Conservation (phyloP, 305 asterid species). For the Rubia balearica region DNA sequence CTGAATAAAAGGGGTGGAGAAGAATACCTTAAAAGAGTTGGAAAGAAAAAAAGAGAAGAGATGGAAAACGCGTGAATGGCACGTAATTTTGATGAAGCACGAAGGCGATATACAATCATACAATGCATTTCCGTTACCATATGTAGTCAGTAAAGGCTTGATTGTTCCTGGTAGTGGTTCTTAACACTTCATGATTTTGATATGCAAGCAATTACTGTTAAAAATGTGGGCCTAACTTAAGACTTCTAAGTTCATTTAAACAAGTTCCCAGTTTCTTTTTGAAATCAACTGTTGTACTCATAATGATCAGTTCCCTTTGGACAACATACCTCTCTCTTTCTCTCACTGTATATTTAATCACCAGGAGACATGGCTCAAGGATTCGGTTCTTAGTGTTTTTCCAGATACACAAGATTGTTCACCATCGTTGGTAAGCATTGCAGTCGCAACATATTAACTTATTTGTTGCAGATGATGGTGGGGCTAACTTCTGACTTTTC, state of each 20-base stretch:
- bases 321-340: not conserved
- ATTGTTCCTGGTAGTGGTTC: not conserved
- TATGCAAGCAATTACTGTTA: slow-evolving; percentile 3
- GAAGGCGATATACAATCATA: not conserved
- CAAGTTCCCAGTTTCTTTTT: not conserved
- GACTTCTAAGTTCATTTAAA: not conserved
- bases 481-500: slow-evolving; percentile 17
- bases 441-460: not conserved
- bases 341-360: slow-evolving; percentile 23
- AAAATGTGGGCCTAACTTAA: not conserved
- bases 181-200: not conserved
- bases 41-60: not conserved
- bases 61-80: not conserved
- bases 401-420: slow-evolving; percentile 84
- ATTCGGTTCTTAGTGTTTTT: slow-evolving; percentile 72
- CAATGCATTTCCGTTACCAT: not conserved
- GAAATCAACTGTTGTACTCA: not conserved
- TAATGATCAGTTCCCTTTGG: not conserved
- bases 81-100: not conserved
- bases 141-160: not conserved
- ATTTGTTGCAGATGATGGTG: slow-evolving; percentile 18
- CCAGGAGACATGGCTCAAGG: slow-evolving; percentile 89
- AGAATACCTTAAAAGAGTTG: not conserved
- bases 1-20: not conserved
- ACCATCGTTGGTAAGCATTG: slow-evolving; percentile 58